Base-by-base conservation (phyloP, 805 yeast genomes). In the Ogataea nitratoaversa region DNA sequence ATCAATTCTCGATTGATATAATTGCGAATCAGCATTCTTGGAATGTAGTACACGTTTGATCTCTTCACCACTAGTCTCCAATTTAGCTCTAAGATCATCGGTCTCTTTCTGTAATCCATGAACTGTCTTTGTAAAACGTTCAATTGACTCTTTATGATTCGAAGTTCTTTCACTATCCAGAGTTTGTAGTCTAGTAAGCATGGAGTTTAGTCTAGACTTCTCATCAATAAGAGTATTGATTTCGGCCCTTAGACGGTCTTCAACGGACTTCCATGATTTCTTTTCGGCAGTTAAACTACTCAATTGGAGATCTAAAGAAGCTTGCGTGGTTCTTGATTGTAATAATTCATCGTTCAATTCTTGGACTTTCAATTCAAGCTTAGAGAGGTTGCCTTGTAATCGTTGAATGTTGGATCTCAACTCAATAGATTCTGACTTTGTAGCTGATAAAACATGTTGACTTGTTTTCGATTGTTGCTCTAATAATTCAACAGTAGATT, bases 1-100 rank as follows among this genome's bases (percentile, higher is more conserved):
- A 40, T 80, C 84, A 29, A 83, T 72, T 55, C 80, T 80, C 34
- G 74, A 77, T 65, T 83, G 73, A 60, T 70, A 69, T 38, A 79
- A 74, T 36, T 67, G 71, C 30, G 77, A 65, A 34, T 79, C 78
- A 19, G 71, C 54, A 44, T 82, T 88, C 45, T 70, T 78, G 5
- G 80, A 67, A 22, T 74, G 66, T n/a, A 74, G 55, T 14, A 68
- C 52, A 8, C 74, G 68, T 40, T 71, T 71, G 32, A 79, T 67
- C 47, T 84, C 90, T 42, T 70, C 62, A 19, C 58, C 59, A 33
- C 69, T 72, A 19, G 72, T 68, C 2, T 66, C 69, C 27, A 82
- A 60, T 43, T 68, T 74, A 5, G 66, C 62, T 50, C 74, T 76
- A 28, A 72, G 58, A 2, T 49, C 41, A 12, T 70, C 65, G 32